Evolutionary conservation across 495 filamentous ascomycete genomes (phyloP).

Genomic region (Penicillium malachiteum): DNA sequence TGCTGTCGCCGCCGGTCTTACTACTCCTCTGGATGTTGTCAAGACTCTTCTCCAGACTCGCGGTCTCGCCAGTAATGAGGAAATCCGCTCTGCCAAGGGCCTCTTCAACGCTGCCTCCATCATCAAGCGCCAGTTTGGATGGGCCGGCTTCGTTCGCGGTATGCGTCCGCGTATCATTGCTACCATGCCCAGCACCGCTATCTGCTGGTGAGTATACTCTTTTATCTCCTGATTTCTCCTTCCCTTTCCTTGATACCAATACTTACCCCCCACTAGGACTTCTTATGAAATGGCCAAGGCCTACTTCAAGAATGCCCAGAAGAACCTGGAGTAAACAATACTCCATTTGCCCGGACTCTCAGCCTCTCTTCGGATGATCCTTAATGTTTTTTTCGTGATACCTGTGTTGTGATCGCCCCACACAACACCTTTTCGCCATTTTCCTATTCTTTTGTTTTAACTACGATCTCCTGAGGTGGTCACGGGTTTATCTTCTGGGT

Average conservation of each 20-base stretch:
- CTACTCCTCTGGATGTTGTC: slow-evolving; percentile 94
- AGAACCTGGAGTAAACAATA: slow-evolving; percentile 29
- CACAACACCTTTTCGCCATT: slow-evolving; percentile 6
- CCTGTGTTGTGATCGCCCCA: slow-evolving; percentile 7
- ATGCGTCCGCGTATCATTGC: slow-evolving; percentile 89
- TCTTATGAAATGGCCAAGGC: slow-evolving; percentile 80
- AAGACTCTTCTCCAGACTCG: slow-evolving; percentile 96
- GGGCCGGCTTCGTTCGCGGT: slow-evolving; percentile 86
- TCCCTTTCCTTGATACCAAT: background rate
- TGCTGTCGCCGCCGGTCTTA: slow-evolving; percentile 88
- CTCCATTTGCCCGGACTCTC: background rate
- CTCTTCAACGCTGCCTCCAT: slow-evolving; percentile 78
- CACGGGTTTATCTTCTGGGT: slow-evolving; percentile 10
- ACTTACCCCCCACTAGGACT: slow-evolving; percentile 49
- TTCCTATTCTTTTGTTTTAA: background rate
- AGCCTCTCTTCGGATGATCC: background rate
- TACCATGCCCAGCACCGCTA: slow-evolving; percentile 97
- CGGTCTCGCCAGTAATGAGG: slow-evolving; percentile 73
- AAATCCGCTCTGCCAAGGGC: slow-evolving; percentile 82
- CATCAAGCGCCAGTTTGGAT: slow-evolving; percentile 80
- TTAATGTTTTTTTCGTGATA: background rate
- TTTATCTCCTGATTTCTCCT: background rate
- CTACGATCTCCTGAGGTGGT: slow-evolving; percentile 14
- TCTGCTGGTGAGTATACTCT: slow-evolving; percentile 80
- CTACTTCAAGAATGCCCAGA: slow-evolving; percentile 52